phyloP scores from a whole-genome alignment of 2,329 filamentous ascomycete genomes.

The Scleromitrula shiraiana region DNA sequence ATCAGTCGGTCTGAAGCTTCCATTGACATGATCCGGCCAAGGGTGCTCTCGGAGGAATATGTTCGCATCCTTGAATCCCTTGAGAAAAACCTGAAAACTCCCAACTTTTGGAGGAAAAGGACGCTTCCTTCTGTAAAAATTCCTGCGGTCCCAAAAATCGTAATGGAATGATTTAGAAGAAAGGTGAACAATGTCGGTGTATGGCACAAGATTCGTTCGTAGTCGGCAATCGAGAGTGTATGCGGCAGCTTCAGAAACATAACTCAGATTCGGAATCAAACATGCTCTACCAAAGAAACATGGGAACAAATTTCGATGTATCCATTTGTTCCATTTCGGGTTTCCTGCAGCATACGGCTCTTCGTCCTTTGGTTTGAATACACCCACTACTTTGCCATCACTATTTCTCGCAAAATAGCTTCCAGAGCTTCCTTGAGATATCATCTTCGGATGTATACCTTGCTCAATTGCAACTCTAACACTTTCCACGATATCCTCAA shows the following conservation, averaged over 20 bases:
- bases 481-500: slow-evolving; percentile 82
- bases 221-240: slow-evolving; percentile 90
- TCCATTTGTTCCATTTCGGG: slow-evolving; percentile 99
- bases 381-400: slow-evolving; percentile 89
- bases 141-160: slow-evolving; percentile 91
- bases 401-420: slow-evolving; percentile 94
- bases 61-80: slow-evolving; percentile 95
- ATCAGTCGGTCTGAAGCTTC: slow-evolving; percentile 60
- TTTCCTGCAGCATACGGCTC: slow-evolving; percentile 96
- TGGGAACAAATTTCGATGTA: slow-evolving; percentile 93
- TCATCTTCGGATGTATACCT: slow-evolving; percentile 89
- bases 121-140: slow-evolving; percentile 80
- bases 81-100: slow-evolving; percentile 95
- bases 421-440: slow-evolving; percentile 92
- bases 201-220: slow-evolving; percentile 86
- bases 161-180: slow-evolving; percentile 98
- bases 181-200: slow-evolving; percentile 88
- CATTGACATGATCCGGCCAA: slow-evolving; percentile 76
- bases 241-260: slow-evolving; percentile 94
- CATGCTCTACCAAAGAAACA: slow-evolving; percentile 94
- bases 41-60: slow-evolving; percentile 91
- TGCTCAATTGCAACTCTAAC: slow-evolving; percentile 85
- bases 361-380: slow-evolving; percentile 99
- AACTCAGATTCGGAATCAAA: slow-evolving; percentile 93
- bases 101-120: slow-evolving; percentile 82